Conservation (phyloP, 768 basidiomycete species). For the Cystobasidium ongulense region DNA sequence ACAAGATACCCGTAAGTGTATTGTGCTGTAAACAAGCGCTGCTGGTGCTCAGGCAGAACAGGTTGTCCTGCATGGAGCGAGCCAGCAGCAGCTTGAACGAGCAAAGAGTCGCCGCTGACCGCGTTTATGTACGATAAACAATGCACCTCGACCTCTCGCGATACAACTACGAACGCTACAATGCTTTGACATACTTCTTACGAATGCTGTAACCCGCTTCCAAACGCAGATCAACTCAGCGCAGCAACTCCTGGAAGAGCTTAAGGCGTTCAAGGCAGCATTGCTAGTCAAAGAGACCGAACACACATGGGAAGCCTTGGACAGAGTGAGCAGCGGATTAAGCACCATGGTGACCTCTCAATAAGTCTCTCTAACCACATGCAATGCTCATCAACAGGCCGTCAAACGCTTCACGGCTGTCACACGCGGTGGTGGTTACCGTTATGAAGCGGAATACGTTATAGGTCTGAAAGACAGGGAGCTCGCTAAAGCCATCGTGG, state of each 20-base stretch:
- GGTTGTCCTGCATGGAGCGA: background rate
- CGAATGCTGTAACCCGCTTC: background rate
- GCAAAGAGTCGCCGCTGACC: background rate
- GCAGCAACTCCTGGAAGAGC: constrained; percentile 43
- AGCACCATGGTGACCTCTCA: too few relatives aligned
- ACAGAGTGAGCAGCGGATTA: constrained; percentile 38
- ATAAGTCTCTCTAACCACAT: background rate
- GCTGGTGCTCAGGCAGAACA: background rate
- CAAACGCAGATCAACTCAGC: constrained; percentile 42
- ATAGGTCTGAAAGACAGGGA: constrained; percentile 33
- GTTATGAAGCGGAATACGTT: constrained; percentile 36
- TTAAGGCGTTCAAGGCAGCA: constrained; percentile 41
- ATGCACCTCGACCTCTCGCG: background rate
- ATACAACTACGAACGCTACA: background rate
- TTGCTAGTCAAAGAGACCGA: constrained; percentile 46
- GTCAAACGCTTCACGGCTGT: constrained; percentile 46
- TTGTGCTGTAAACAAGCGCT: background rate
- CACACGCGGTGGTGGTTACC: constrained; percentile 44
- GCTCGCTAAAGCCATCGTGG: constrained; percentile 32
- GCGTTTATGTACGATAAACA: constrained; percentile 3
- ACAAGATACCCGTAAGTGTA: constrained; percentile 25
- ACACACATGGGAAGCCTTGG: constrained; percentile 48
- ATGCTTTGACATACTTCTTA: background rate
- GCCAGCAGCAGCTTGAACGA: background rate
- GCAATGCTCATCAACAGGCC: constrained; percentile 30